Evolutionary conservation across 139 green algal species (phyloP).

Genomic region (Mychonastes homosphaera): DNA sequence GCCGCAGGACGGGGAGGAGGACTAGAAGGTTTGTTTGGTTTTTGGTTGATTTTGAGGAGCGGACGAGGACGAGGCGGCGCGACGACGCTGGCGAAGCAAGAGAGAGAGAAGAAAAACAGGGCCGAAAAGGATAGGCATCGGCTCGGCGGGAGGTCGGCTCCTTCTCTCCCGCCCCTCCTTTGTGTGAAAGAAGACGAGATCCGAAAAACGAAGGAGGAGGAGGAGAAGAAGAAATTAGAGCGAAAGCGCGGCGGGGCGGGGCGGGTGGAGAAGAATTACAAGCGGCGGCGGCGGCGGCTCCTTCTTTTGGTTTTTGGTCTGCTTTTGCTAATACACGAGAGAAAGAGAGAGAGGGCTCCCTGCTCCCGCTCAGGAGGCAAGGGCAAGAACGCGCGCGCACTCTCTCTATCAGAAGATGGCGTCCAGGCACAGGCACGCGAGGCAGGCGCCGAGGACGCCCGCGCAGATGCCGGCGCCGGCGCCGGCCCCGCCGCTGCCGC

Average conservation of each 20-base stretch:
- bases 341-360: background rate
- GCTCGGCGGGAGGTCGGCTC: background rate
- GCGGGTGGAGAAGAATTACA: background rate
- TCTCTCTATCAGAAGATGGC: background rate
- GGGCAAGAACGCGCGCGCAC: background rate
- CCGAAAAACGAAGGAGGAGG: background rate
- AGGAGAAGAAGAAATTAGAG: background rate
- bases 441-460: background rate
- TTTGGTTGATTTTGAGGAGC: background rate
- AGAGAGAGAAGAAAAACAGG: constrained; percentile 1
- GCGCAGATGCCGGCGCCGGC: background rate
- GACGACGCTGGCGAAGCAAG: background rate
- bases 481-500: background rate
- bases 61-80: background rate
- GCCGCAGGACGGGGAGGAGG: constrained; percentile 49
- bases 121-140: too few relatives aligned
- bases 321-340: too few relatives aligned
- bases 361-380: background rate
- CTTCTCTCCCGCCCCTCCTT: background rate
- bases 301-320: too few relatives aligned
- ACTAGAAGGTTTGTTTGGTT: background rate
- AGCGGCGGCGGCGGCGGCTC: background rate
- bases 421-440: background rate
- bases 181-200: background rate
- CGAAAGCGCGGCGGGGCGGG: constrained; percentile 8